phyloP scores from a whole-genome alignment of 2,329 filamentous ascomycete genomes.

The Calonectria hawksworthii region DNA sequence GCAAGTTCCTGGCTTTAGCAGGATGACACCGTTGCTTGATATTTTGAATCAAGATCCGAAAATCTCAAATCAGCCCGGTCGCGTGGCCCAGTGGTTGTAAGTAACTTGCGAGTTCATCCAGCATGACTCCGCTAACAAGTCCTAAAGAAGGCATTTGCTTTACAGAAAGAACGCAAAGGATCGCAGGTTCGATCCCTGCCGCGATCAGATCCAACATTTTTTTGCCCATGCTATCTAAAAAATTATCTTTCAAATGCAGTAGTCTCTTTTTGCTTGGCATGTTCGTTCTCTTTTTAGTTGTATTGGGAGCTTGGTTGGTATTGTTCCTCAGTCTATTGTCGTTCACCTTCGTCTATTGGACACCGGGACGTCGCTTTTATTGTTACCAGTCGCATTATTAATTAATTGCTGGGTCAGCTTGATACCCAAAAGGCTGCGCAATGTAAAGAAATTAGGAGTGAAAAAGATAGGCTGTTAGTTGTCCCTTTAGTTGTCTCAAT shows the following conservation, averaged over 20 bases:
- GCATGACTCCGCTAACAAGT: background rate
- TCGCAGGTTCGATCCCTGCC: constrained; percentile 46
- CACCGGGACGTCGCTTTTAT: background rate
- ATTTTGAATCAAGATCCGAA: background rate
- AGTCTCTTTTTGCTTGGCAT: too few relatives aligned
- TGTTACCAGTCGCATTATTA: background rate
- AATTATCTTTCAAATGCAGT: background rate
- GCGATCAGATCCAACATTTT: constrained; percentile 17
- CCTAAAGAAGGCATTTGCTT: constrained; percentile 25
- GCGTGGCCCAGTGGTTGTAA: constrained; percentile 35
- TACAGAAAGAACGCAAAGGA: constrained; percentile 34
- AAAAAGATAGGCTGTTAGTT: too few relatives aligned
- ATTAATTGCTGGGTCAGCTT: too few relatives aligned
- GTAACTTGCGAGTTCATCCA: background rate
- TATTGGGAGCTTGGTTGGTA: too few relatives aligned
- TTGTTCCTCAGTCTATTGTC: background rate
- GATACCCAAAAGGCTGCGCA: too few relatives aligned
- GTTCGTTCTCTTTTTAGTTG: background rate
- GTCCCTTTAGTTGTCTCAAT: too few relatives aligned
- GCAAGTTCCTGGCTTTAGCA: background rate
- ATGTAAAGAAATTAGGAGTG: too few relatives aligned
- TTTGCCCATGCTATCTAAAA: background rate
- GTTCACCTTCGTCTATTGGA: background rate
- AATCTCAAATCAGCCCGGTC: constrained; percentile 10
- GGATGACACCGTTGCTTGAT: background rate